A percentile compares a stretch with the other conserved stretches of the same genome.
Conservation (phyloP, 305 asterid species). For the Ruellia speciosa region DNA sequence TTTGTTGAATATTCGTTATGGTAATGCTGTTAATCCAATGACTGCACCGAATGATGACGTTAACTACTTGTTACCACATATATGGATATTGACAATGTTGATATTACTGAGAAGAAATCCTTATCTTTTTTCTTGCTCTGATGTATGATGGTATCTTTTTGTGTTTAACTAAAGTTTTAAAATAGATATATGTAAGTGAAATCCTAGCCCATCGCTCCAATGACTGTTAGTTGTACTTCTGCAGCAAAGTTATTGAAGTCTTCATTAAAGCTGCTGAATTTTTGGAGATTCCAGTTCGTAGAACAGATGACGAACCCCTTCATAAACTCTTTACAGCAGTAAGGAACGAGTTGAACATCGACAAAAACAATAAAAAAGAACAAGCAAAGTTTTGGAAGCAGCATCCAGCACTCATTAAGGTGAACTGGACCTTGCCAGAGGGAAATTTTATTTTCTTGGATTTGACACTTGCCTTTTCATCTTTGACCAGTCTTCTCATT, state of each 20-base stretch:
- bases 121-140: too few relatives aligned
- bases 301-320: conserved; percentile 78
- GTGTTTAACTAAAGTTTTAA: too few relatives aligned
- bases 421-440: conserved; percentile 18
- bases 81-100: too few relatives aligned
- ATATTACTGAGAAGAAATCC: too few relatives aligned
- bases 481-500: conserved; percentile 19
- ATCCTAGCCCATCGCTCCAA: conserved; percentile 1
- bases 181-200: background rate
- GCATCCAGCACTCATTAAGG: conserved; percentile 84
- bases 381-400: conserved; percentile 92
- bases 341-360: conserved; percentile 64
- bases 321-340: conserved; percentile 68
- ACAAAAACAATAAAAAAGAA: conserved; percentile 69
- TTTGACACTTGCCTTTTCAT: conserved; percentile 11
- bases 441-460: conserved; percentile 9
- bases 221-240: conserved; percentile 15
- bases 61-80: too few relatives aligned
- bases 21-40: too few relatives aligned
- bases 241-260: conserved; percentile 89
- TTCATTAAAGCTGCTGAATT: conserved; percentile 77
- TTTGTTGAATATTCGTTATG: too few relatives aligned
- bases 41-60: too few relatives aligned
- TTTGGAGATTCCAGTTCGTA: conserved; percentile 73
- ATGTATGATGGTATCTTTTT: too few relatives aligned